Evolutionary conservation across 2,329 filamentous ascomycete species (phyloP).

Genomic region (Periconia digitata): DNA sequence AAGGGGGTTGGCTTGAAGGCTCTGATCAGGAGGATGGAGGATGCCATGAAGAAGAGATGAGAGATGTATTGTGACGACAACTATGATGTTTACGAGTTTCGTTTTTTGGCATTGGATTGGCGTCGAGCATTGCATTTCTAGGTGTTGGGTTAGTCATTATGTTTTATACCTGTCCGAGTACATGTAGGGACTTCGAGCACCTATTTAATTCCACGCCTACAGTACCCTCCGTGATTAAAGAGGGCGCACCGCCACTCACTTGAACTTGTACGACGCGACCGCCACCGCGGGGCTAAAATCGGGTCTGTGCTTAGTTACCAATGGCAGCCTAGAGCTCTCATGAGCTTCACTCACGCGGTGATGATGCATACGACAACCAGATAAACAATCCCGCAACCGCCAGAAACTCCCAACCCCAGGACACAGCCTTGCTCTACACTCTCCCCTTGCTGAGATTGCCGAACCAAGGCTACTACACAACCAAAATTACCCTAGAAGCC

Average conservation of each 20-base stretch:
- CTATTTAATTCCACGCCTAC: too few species aligned
- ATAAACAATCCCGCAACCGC: background rate
- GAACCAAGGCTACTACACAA: background rate
- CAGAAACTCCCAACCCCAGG: background rate
- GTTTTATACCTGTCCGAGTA: background rate
- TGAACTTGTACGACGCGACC: too few species aligned
- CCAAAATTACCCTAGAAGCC: background rate
- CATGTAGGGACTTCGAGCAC: background rate
- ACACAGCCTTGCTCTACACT: background rate
- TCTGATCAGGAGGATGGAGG: conserved; percentile 66
- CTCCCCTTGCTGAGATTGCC: background rate
- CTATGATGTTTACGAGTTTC: background rate
- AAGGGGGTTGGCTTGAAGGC: conserved; percentile 65
- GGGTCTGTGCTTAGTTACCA: conserved; percentile 13
- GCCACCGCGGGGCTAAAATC: conserved; percentile 10
- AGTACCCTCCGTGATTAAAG: too few species aligned
- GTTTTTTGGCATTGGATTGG: background rate
- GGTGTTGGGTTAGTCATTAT: conserved; percentile 4
- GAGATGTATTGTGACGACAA: conserved; percentile 12
- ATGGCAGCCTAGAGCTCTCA: conserved; percentile 29
- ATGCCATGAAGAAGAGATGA: conserved; percentile 57
- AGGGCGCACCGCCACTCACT: too few species aligned
- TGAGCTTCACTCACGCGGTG: conserved; percentile 20
- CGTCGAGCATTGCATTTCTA: conserved; percentile 8
- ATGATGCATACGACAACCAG: conserved; percentile 11